Evolutionary conservation across 176 grass and related monocot species (phyloP).

Genomic region (Saccharum officinarum): DNA sequence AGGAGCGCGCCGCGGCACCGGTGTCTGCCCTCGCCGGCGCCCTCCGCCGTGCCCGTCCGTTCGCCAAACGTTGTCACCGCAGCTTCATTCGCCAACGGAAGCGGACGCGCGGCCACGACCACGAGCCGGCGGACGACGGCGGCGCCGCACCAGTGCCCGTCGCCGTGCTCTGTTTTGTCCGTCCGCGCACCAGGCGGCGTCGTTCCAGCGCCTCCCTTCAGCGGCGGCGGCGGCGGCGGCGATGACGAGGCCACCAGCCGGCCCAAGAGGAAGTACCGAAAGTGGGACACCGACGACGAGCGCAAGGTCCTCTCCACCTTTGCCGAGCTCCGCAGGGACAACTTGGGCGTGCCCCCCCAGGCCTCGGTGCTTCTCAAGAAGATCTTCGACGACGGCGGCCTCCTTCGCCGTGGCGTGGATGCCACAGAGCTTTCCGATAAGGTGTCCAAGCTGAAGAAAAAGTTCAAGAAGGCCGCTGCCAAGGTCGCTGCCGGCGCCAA

Average conservation of each 20-base stretch:
- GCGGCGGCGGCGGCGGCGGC: background rate
- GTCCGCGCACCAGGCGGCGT: background rate
- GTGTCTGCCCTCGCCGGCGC: background rate
- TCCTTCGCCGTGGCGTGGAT: background rate
- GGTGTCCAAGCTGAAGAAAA: background rate
- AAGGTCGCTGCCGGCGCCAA: background rate
- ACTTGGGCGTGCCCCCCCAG: background rate
- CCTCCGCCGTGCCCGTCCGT: background rate
- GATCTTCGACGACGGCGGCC: background rate
- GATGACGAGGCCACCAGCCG: background rate
- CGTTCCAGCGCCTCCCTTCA: too few relatives aligned
- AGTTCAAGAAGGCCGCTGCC: background rate
- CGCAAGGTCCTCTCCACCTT: background rate
- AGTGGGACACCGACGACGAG: background rate
- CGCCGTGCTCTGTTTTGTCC: background rate
- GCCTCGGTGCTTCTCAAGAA: background rate
- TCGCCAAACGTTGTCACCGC: background rate
- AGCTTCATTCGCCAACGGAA: background rate
- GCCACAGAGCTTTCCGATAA: background rate
- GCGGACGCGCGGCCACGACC: too few relatives aligned
- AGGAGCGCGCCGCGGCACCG: background rate
- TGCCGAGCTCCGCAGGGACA: background rate
- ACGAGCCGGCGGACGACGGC: background rate
- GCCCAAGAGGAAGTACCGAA: conserved; percentile 1
- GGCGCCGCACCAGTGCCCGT: background rate